Percentiles rank a stretch among this genome's conserved stretches.
These are phyloP conservation scores for Funneliformis mosseae DNA, from an alignment of 192 early-diverging fungal genomes.

Conservation along the genomic window DNA sequence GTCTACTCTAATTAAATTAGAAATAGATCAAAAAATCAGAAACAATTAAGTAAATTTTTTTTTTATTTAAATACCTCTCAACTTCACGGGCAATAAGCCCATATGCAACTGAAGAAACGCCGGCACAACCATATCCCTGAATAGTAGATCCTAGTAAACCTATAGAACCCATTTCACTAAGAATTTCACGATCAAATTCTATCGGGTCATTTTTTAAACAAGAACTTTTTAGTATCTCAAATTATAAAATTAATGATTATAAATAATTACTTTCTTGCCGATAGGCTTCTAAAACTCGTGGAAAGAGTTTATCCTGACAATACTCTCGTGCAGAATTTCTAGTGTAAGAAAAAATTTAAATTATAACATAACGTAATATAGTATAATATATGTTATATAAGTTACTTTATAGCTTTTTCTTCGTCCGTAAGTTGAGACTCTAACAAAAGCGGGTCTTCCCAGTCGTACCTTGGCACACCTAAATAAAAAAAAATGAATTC, in stretches of 20 bases:
- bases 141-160: constrained; percentile 95
- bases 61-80: constrained; percentile 60
- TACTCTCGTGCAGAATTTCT: constrained; percentile 85
- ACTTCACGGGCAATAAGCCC: constrained; percentile 96
- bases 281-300: constrained; percentile 83
- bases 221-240: background rate
- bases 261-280: constrained; percentile 73
- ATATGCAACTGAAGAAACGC: constrained; percentile 96
- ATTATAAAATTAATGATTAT: background rate
- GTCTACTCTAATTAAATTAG: constrained; percentile 70
- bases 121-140: constrained; percentile 95
- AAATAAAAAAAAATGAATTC: background rate
- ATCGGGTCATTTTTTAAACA: constrained; percentile 19
- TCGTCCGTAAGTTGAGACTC: constrained; percentile 89
- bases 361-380: background rate
- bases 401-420: constrained; percentile 67
- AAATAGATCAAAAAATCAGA: constrained; percentile 4
- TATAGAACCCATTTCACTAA: constrained; percentile 91
- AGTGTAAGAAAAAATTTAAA: background rate
- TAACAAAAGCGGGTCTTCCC: constrained; percentile 84
- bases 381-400: background rate
- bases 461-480: constrained; percentile 66
- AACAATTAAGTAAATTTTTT: background rate
- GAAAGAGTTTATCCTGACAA: constrained; percentile 86
- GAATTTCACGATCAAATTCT: constrained; percentile 89